Base-by-base conservation (phyloP, 345 rosid genomes). In the Chamaenerion angustifolium region DNA sequence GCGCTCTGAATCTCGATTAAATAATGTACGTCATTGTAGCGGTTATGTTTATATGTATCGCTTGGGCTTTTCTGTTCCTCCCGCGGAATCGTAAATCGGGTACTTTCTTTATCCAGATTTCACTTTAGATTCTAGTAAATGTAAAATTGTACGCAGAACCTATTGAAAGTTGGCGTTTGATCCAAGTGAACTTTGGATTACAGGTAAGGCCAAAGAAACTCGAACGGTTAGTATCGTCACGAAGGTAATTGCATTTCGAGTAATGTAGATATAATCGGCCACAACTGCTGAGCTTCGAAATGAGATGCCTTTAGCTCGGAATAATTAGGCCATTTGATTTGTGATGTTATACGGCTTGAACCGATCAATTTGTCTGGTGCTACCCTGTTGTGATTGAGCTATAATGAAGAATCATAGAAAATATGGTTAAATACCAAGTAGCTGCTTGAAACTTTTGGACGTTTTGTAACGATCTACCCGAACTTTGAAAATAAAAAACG, bases 1-100 rank as follows among this genome's bases (percentile, higher is more conserved):
- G 40, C 16, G 53, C 40, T 23, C 12, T 19, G 53, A 40, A 31
- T 49, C 53, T 18, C 18, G 12, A 19, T 35, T 35, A 42, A 35
- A 14, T 14, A 35, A 58, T 58, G 56, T 42, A 42, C 49, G 40
- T 58, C 10, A 27, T 58, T 35, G 55, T 37, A 14, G 62, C 44
- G 53, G 45, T 23, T 25, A 48, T 58, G 5, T 21, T 58, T 16
- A 6, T 58, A 55, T 54, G 62, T 14, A 50, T 58, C 16, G 40
- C 44, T 14, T 51, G 48, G 16, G 48, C 55, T 25, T 51, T 58
- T 12, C 62, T 58, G 23, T 16, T 58, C 49, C 31, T 58, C 12
- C 62, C 62, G 3, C 16, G 62, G 55, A 44, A 27, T 17, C 25
- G 13, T 27, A 50, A 51, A 44, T 41, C 62, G 16, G 54, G 62